Evolutionary conservation across 805 yeast species (phyloP).

Genomic region (Teunomyces barrocoloradensis): DNA sequence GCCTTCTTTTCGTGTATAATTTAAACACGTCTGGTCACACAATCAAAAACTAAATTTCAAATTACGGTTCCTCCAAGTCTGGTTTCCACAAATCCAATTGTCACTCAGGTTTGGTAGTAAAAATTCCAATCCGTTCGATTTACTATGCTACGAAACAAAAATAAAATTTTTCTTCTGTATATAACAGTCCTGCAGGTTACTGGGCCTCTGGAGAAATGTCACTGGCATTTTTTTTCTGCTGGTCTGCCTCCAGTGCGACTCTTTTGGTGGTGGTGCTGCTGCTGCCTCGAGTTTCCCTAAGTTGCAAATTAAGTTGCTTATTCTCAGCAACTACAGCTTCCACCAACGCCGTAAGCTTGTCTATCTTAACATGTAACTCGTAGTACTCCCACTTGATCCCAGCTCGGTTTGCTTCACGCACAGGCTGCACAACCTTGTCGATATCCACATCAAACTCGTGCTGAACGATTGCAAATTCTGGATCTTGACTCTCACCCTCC

Average conservation of each 20-base stretch:
- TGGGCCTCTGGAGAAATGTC: too few relatives aligned
- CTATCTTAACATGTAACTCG: slow-evolving; percentile 52
- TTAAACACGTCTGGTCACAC: background rate
- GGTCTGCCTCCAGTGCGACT: background rate
- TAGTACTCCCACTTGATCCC: slow-evolving; percentile 68
- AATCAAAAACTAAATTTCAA: background rate
- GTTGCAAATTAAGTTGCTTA: slow-evolving; percentile 1
- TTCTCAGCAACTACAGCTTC: slow-evolving; percentile 37
- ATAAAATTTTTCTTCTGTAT: background rate
- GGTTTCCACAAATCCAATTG: background rate
- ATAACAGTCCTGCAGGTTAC: background rate
- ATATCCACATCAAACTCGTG: slow-evolving; percentile 51
- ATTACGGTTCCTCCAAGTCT: too few relatives aligned
- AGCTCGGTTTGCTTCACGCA: slow-evolving; percentile 48
- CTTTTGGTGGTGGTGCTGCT: too few relatives aligned
- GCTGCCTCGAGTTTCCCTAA: background rate
- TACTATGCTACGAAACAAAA: background rate
- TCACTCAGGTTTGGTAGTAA: background rate
- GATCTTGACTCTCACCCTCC: slow-evolving; percentile 66
- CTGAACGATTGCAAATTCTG: slow-evolving; percentile 56
- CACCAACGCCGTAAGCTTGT: slow-evolving; percentile 41
- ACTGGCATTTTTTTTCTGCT: background rate
- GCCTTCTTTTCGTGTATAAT: background rate
- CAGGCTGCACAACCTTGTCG: slow-evolving; percentile 54
- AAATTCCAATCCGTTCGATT: background rate